phyloP scores from a whole-genome alignment of 23 red algal genomes.

The Rhodosorus marinus region DNA sequence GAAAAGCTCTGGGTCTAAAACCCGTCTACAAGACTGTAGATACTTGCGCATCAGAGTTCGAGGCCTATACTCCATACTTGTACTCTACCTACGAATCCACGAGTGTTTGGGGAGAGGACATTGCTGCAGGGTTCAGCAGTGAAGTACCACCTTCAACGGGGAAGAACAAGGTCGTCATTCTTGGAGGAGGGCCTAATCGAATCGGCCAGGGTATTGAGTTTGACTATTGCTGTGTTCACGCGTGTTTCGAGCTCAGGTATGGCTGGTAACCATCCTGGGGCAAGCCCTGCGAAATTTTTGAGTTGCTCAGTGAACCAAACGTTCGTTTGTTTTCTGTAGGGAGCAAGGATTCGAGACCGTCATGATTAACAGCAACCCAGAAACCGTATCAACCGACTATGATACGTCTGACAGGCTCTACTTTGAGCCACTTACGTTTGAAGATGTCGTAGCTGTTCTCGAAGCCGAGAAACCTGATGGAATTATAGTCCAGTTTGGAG shows the following conservation, averaged over 20 bases:
- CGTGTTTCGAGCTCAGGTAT: slow-evolving; percentile 83
- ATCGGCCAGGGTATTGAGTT: slow-evolving; percentile 99
- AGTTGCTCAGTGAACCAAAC: too few relatives aligned
- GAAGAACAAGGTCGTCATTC: slow-evolving; percentile 86
- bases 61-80: slow-evolving; percentile 92
- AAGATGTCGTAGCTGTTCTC: slow-evolving; percentile 81
- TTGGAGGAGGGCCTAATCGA: slow-evolving; percentile 91
- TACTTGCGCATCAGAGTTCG: slow-evolving; percentile 90
- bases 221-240: slow-evolving; percentile 91
- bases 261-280: too few relatives aligned
- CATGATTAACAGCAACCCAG: slow-evolving; percentile 98
- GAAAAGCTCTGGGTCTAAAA: slow-evolving; percentile 48
- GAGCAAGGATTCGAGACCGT: slow-evolving; percentile 90
- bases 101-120: slow-evolving; percentile 30
- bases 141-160: slow-evolving; percentile 70
- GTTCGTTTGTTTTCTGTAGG: too few relatives aligned
- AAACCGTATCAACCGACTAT: slow-evolving; percentile 98
- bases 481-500: slow-evolving; percentile 86
- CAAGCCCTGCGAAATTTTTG: too few relatives aligned
- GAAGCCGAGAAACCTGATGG: slow-evolving; percentile 92
- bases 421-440: slow-evolving; percentile 98
- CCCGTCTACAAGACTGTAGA: slow-evolving; percentile 93
- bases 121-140: background rate
- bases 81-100: slow-evolving; percentile 86
- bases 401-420: slow-evolving; percentile 90